Percentiles rank a stretch among this genome's conserved stretches.
These are phyloP conservation scores for Polyplosphaeria fusca DNA, from an alignment of 495 filamentous ascomycete species.

Conservation along the genomic window DNA sequence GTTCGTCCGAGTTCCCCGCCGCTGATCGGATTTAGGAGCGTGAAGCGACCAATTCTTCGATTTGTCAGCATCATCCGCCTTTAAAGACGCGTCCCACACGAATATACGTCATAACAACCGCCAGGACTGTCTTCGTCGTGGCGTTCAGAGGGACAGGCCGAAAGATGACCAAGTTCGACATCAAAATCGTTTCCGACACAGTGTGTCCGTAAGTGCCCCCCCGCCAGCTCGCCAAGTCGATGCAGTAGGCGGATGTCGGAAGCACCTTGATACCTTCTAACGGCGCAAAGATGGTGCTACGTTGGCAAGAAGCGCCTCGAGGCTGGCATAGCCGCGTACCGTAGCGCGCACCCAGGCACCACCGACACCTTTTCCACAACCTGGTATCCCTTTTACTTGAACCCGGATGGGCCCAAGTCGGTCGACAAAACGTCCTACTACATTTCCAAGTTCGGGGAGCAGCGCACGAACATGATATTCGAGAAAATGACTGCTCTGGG, in stretches of 20 bases:
- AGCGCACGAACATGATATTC: constrained; percentile 55
- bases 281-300: constrained; percentile 58
- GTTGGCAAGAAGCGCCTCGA: constrained; percentile 75
- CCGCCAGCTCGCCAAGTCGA: neutral
- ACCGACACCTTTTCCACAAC: constrained; percentile 66
- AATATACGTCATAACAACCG: too few species aligned
- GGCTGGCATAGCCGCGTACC: constrained; percentile 64
- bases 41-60: too few species aligned
- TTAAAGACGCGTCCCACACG: too few species aligned
- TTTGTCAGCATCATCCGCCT: too few species aligned
- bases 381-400: constrained; percentile 80
- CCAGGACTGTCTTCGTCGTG: too few species aligned
- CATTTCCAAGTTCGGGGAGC: constrained; percentile 56
- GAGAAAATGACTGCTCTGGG: constrained; percentile 58
- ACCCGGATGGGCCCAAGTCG: constrained; percentile 58
- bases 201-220: constrained; percentile 64
- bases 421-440: constrained; percentile 58
- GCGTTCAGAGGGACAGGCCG: constrained; percentile 34
- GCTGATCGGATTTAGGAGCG: too few species aligned
- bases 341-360: constrained; percentile 53
- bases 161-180: constrained; percentile 73
- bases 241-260: too few species aligned
- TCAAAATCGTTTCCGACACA: constrained; percentile 72
- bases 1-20: too few species aligned
- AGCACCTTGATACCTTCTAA: neutral